phyloP scores from a whole-genome alignment of 2,329 filamentous ascomycete species.

The Cadophora malorum region DNA sequence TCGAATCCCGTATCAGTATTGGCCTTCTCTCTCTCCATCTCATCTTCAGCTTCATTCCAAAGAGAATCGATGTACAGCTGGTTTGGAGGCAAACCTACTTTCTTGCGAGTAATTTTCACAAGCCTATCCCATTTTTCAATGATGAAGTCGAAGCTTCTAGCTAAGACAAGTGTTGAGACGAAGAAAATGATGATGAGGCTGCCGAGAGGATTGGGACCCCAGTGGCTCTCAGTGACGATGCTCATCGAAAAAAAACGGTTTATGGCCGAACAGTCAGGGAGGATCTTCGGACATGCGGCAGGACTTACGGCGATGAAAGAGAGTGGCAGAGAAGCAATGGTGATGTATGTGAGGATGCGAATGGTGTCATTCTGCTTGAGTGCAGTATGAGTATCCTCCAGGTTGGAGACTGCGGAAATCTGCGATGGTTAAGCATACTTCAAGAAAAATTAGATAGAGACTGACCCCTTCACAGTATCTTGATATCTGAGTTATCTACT shows the following conservation, averaged over 20 bases:
- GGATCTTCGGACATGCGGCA: too few species aligned
- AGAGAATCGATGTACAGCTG: too few species aligned
- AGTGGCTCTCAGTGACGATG: not conserved
- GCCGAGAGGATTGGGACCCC: not conserved
- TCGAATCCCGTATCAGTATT: not conserved
- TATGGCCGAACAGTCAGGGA: too few species aligned
- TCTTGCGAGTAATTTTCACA: not conserved
- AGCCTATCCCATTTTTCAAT: not conserved
- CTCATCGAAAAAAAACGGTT: conserved; percentile 6
- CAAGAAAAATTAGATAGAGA: too few species aligned
- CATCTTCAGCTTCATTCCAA: not conserved
- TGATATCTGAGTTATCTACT: not conserved
- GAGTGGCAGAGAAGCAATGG: not conserved
- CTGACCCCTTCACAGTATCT: not conserved
- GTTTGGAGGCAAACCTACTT: too few species aligned
- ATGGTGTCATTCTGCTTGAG: not conserved
- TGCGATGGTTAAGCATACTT: too few species aligned
- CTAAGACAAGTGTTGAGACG: not conserved
- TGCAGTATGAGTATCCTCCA: not conserved
- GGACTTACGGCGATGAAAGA: not conserved
- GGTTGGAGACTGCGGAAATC: not conserved
- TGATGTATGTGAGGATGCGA: conserved; percentile 3
- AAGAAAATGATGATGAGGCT: not conserved
- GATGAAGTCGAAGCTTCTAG: not conserved
- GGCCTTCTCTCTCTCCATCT: not conserved